These are phyloP conservation scores for Epichloe elymi DNA, from an alignment of 2,329 filamentous ascomycete genomes.

Conservation along the genomic window DNA sequence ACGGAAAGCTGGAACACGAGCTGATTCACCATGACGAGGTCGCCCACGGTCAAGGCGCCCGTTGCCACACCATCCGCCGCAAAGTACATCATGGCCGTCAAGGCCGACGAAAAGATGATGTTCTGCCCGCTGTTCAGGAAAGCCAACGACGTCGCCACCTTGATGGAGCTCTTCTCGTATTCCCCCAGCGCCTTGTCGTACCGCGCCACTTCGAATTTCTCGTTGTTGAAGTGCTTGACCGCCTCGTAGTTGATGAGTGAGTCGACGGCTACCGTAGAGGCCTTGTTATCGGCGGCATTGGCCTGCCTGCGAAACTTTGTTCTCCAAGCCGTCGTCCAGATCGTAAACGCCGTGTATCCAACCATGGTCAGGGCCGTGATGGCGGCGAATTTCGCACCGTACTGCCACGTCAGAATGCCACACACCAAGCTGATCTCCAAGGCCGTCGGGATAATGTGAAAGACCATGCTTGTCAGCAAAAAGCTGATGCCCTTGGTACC, in stretches of 20 bases:
- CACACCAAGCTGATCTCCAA: slow-evolving; percentile 93
- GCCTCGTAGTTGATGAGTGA: slow-evolving; percentile 98
- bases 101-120: slow-evolving; percentile 85
- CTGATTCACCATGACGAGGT: slow-evolving; percentile 98
- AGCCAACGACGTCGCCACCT: slow-evolving; percentile 85
- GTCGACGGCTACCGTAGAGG: slow-evolving; percentile 89
- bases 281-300: slow-evolving; percentile 91
- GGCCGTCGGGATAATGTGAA: slow-evolving; percentile 87
- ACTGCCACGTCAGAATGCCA: slow-evolving; percentile 92
- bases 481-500: slow-evolving; percentile 99
- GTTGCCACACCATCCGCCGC: slow-evolving; percentile 78
- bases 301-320: slow-evolving; percentile 93
- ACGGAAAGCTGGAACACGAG: slow-evolving; percentile 96
- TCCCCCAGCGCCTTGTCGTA: slow-evolving; percentile 75
- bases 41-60: slow-evolving; percentile 77
- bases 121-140: slow-evolving; percentile 93
- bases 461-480: slow-evolving; percentile 93
- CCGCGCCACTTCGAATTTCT: slow-evolving; percentile 79
- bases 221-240: slow-evolving; percentile 99
- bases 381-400: slow-evolving; percentile 79
- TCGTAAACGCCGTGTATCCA: slow-evolving; percentile 92
- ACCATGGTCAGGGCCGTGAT: slow-evolving; percentile 88
- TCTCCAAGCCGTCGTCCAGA: slow-evolving; percentile 90
- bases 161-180: slow-evolving; percentile 92
- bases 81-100: slow-evolving; percentile 97